Percentiles rank a stretch among this genome's conserved stretches.
These are phyloP conservation scores for Brasilioporus rufonigricans DNA, from an alignment of 768 basidiomycete genomes.

Conservation along the genomic window DNA sequence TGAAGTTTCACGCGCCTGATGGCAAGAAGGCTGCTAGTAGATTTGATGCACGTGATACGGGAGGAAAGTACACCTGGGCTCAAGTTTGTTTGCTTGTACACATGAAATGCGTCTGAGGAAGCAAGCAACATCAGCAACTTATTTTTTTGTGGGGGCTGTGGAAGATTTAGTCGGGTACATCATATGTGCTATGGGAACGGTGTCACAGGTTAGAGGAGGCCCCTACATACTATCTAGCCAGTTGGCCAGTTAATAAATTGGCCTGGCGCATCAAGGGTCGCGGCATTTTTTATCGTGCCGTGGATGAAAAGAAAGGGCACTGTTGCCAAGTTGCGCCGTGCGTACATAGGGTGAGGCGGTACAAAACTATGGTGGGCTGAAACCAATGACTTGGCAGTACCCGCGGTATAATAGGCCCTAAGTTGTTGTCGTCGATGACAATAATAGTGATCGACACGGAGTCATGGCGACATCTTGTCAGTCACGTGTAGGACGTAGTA, in stretches of 20 bases:
- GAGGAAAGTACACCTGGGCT: neutral
- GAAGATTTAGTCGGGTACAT: too few relatives aligned
- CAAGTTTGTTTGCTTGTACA: neutral
- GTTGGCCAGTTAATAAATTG: conserved; percentile 6
- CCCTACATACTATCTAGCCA: neutral
- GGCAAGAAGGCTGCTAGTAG: too few relatives aligned
- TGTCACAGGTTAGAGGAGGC: neutral
- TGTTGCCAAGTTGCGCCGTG: neutral
- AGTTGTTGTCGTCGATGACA: conserved; percentile 1
- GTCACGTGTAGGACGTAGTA: too few relatives aligned
- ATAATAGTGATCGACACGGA: neutral
- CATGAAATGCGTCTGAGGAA: neutral
- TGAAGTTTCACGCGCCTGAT: too few relatives aligned
- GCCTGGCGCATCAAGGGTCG: conserved; percentile 13
- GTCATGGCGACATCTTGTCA: conserved; percentile 13
- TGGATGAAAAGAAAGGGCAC: neutral
- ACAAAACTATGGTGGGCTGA: neutral
- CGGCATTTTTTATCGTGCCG: neutral
- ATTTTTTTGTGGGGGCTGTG: neutral
- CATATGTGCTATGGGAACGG: neutral
- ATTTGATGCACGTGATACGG: too few relatives aligned
- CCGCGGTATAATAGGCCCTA: neutral
- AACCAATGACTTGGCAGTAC: neutral
- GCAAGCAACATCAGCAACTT: neutral
- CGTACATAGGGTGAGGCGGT: conserved; percentile 6